Percentiles rank a stretch among this genome's conserved stretches.
Evolutionary conservation across 2,329 filamentous ascomycete genomes (phyloP).

Genomic region (Exophiala xenobiotica): DNA sequence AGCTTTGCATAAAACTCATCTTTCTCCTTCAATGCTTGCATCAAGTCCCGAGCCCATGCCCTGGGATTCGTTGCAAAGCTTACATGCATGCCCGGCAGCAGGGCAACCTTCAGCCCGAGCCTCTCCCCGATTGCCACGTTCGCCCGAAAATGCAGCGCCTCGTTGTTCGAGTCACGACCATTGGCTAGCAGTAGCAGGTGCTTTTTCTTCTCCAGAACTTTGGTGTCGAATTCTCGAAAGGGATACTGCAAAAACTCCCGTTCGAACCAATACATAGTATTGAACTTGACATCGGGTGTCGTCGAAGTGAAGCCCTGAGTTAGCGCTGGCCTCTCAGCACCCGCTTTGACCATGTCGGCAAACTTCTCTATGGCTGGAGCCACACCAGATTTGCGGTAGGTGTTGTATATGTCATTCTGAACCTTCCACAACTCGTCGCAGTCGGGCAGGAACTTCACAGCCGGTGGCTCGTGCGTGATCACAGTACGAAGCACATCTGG

Average conservation of each 20-base stretch:
- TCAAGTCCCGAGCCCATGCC: neutral
- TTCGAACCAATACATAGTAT: conserved; percentile 4
- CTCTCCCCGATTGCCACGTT: neutral
- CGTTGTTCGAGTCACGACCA: neutral
- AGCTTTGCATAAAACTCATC: conserved; percentile 1
- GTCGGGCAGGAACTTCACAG: neutral
- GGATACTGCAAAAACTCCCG: conserved; percentile 1
- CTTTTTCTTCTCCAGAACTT: conserved; percentile 1
- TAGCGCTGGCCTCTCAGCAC: neutral
- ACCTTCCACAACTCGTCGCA: neutral
- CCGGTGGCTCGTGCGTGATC: conserved; percentile 1
- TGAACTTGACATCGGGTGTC: neutral
- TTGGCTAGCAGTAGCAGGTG: neutral
- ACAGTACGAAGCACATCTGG: neutral
- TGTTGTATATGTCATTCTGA: conserved; percentile 1
- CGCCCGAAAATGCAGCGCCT: neutral
- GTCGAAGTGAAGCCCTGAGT: neutral
- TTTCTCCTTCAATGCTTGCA: neutral
- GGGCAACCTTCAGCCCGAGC: neutral
- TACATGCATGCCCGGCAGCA: conserved; percentile 1
- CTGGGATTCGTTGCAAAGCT: neutral
- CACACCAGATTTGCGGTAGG: conserved; percentile 3
- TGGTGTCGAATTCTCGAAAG: neutral
- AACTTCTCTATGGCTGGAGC: neutral
- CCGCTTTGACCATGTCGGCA: conserved; percentile 2